These are phyloP conservation scores for Macrophomina phaseolina DNA, from an alignment of 2,329 filamentous ascomycete species.

Conservation along the genomic window DNA sequence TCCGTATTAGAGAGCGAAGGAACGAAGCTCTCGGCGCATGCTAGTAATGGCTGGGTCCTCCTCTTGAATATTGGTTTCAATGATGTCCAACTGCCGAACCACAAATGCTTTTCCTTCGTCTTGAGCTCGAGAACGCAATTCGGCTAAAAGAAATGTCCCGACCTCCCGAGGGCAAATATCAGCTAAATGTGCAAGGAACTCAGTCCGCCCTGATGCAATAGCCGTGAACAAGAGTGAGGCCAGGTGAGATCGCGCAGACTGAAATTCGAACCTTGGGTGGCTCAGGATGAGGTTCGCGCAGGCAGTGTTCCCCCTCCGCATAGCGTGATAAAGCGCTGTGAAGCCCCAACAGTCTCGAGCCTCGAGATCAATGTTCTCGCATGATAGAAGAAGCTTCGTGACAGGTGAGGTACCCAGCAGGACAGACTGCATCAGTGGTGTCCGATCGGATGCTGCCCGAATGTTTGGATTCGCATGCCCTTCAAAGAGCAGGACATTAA, in stretches of 20 bases:
- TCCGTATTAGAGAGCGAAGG: not conserved
- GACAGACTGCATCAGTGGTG: not conserved
- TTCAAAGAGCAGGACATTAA: not conserved
- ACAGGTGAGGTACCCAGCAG: not conserved
- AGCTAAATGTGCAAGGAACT: not conserved
- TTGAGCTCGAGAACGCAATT: not conserved
- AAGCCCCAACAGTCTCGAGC: not conserved
- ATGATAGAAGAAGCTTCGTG: not conserved
- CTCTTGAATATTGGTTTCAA: too few relatives aligned
- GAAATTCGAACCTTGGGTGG: not conserved
- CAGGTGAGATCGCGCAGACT: not conserved
- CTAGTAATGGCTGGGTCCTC: not conserved
- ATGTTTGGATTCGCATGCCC: not conserved
- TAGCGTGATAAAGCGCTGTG: not conserved
- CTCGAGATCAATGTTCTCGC: not conserved
- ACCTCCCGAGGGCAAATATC: not conserved
- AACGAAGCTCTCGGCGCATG: too few relatives aligned
- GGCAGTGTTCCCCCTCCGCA: not conserved
- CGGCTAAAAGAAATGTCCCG: not conserved
- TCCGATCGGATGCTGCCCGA: not conserved
- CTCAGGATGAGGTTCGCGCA: slow-evolving; percentile 3
- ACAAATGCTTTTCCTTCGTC: not conserved
- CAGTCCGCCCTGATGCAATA: not conserved
- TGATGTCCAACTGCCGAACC: not conserved
- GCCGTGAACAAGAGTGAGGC: not conserved